Base-by-base conservation (phyloP, 805 yeast species). In the Yamadazyma philogaea region DNA sequence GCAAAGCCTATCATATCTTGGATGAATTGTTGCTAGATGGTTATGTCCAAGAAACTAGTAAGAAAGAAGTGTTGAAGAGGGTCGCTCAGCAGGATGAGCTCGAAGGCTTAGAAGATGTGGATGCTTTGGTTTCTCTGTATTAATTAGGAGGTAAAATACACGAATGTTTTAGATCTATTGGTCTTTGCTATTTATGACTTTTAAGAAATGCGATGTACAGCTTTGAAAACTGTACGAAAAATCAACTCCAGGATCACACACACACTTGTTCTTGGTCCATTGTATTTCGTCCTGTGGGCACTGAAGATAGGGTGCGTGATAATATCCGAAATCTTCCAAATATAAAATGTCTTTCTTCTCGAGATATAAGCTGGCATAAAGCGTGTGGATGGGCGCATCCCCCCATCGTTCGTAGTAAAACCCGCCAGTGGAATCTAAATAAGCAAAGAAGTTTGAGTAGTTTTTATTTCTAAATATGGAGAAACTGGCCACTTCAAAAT, bases 1-100 rank as follows among this genome's bases (percentile, higher is more conserved):
- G 86, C 53, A 85, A 87, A 59, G 97, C 98, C 0, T 93, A 93
- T 61, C 86, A 87, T 63, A 84, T 93, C 10, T 69, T 93, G 49
- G 96, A 93, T 61, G 99, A 93, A 61, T 70, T 93, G 52, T 64
- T 93, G 38, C 75, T 91, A 38, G 96, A 90, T 52, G 99, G 99
- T 0, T 82, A 84, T 38, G 63, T 93, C 16, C 85, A 86, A 50
- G 99, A 93, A 58, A 77, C 87, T 34, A 83, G 91, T 11, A 81
- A 82, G 51, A 77, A 80, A 42, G 96, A 87, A 54, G 88, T 89
- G 2, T 65, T 91, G 49, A 75, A 82, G 48, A 72, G 86, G 43
- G 84, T 93, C 1, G 77, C 79, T 4, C 87, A 86, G 48, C 96
- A 89, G 71, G 97, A 93, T 57, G 87, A 87, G 42, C 68, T 89